Evolutionary conservation across 2,329 filamentous ascomycete species (phyloP), one percentile per base, ranked within the genome.

Genomic region (Karstenula rhodostoma): DNA sequence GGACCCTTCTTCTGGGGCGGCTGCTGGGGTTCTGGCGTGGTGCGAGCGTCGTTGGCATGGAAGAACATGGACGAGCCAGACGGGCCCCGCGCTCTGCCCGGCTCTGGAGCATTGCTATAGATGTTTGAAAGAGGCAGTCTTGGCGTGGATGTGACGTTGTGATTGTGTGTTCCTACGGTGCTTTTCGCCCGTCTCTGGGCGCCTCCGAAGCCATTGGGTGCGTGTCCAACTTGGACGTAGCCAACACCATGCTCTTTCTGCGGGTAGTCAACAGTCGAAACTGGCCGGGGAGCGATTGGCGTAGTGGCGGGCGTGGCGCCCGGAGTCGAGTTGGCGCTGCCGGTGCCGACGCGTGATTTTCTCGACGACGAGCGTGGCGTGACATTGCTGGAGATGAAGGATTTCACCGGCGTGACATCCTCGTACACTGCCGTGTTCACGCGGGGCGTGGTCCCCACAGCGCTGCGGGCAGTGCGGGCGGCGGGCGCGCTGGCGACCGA

Each of bases 331-430:
- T 83, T 85, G 27, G 85, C 79, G 75, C 90, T 93, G 74, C 92
- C 88, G 59, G 89, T 86, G 67, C 74, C 73, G 2, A 75, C 73
- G 29, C 92, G 88, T 67, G 83, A 88, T 74, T 88, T 92, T 63
- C 93, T 86, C 51, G 88, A 83, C 9, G 90, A 90, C 9, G 93
- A 93, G 66, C 93, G 87, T 53, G 93, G 92, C 3, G 93, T 96
- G 73, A 93, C 81, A 75, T 92, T 93, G 75, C 80, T 85, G 77
- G 78, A 87, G 47, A 93, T 79, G 68, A 86, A 86, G 53, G 85
- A 73, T 52, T 84, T 81, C 32, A 83, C 80, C 9, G 87, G 82
- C 47, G 85, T 84, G 65, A 82, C 73, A 61, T 87, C 84, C 53
- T 90, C 87, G 61, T 68, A 72, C 54, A 57, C 70, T 67, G 70